Evolutionary conservation across 2,329 filamentous ascomycete genomes (phyloP).

Genomic region (Sporothrix brunneoviolacea): DNA sequence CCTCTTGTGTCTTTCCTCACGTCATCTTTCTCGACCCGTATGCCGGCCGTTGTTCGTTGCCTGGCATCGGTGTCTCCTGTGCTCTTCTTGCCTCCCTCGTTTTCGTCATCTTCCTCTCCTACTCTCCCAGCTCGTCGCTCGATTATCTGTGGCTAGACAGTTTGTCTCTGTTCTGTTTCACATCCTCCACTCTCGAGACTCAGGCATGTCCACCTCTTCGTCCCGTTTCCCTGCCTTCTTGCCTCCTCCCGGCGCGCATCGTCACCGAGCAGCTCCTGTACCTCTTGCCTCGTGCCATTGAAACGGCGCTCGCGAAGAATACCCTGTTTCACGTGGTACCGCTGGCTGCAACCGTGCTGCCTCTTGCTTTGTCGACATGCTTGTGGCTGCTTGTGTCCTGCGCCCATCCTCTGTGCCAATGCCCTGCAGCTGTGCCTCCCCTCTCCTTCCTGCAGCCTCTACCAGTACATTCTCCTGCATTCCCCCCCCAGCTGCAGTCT

Average conservation of each 20-base stretch:
- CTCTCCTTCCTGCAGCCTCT: no score
- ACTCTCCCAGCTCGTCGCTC: no score
- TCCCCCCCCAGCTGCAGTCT: no score
- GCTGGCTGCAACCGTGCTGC: constrained; percentile 22
- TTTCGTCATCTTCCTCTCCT: no score
- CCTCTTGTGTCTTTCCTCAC: not conserved
- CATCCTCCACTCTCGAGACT: not conserved
- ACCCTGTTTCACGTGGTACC: constrained; percentile 32
- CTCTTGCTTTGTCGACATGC: not conserved
- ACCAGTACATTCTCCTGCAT: no score
- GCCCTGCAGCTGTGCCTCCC: no score
- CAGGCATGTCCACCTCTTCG: not conserved
- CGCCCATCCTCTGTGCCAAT: no score
- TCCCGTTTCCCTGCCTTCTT: not conserved
- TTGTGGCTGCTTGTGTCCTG: no score
- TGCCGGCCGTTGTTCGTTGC: not conserved
- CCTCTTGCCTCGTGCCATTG: not conserved
- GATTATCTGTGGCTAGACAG: not conserved
- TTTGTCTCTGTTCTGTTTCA: not conserved
- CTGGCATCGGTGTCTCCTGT: no score
- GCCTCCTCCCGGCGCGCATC: no score
- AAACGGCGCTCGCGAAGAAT: not conserved
- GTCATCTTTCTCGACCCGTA: not conserved
- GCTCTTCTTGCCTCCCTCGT: no score
- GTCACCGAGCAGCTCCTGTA: no score